Base-by-base conservation (phyloP, 2,329 filamentous ascomycete species). In the Colletotrichum viniferum region DNA sequence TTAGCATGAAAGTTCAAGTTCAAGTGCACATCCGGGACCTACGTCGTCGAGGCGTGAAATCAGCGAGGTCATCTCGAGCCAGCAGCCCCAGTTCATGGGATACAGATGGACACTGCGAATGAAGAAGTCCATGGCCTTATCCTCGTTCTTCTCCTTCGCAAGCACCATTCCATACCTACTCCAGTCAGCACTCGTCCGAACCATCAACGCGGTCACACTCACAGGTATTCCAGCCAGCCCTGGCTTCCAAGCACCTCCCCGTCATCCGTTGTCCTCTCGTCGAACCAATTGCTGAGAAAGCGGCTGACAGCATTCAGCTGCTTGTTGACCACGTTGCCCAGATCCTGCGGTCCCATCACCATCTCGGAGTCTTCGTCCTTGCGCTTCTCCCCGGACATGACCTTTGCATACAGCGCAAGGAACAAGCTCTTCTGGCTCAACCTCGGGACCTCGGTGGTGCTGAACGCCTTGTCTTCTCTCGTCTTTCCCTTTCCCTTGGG, bases 331-430 rank as follows among this genome's bases (percentile, higher is more conserved):
- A 95, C 94, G 36, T 93, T 93, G 2, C 96, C 96, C 16, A 95
- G 92, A 84, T 99, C 97, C 74, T 96, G 93, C 2, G 97, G 96
- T 0, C 97, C 97, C 85, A 98, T 92, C 66, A 99, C 95, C 94
- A 98, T 98, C 85, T 99, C 97, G 26, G 95, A 95, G 73, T 98
- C 96, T 84, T 99, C 97, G 80, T 98, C 95, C 84, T 96, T 98
- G 78, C 95, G 92, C 88, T 98, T 98, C 87, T 99, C 97, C 2
- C 97, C 97, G 0, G 96, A 94, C 77, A 98, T 91, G 82, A 96
- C 96, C 81, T 96, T 97, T 60, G 97, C 95, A 81, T 99, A 99
- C 5, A 98, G 87, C 1, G 96, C 94, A 13, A 99, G 89, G 81
- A 99, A 99, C 24, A 98, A 85, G 68, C 96, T 96, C 85, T 96